Percentiles rank a stretch among this genome's conserved stretches.
Conservation (phyloP, 1,284 basidiomycete genomes). For the Ceratobasidium sp. region DNA sequence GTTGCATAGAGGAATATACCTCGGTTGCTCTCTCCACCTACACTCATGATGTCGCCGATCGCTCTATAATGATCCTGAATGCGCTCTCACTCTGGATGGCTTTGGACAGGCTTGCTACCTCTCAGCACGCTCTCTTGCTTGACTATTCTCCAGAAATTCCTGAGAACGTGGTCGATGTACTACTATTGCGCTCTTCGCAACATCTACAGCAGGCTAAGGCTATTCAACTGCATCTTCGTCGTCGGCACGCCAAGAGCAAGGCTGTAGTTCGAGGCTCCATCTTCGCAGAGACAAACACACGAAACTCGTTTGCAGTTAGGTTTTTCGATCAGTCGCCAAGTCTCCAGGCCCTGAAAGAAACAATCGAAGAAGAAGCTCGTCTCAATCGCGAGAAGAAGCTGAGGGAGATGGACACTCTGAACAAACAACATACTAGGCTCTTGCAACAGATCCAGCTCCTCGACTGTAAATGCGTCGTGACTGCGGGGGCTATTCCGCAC, state of each 20-base stretch:
- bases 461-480: neutral
- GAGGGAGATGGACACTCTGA: neutral
- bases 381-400: neutral
- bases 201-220: neutral
- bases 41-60: neutral
- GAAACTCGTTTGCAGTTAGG: neutral
- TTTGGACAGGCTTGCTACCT: constrained; percentile 33
- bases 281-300: neutral
- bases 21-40: neutral
- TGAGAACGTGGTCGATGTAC: constrained; percentile 8
- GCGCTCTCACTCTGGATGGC: constrained; percentile 42
- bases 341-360: neutral
- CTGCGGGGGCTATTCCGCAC: no score
- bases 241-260: constrained; percentile 46
- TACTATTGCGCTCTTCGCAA: constrained; percentile 11
- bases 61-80: constrained; percentile 44
- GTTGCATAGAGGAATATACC: constrained; percentile 15
- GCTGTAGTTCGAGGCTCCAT: neutral
- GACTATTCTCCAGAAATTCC: constrained; percentile 44
- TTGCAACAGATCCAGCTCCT: neutral
- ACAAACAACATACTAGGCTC: neutral
- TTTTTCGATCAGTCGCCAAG: neutral
- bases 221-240: constrained; percentile 52
- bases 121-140: constrained; percentile 21
- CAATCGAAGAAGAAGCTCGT: neutral